Conservation (phyloP, 2,329 filamentous ascomycete species). For the Cladosporium velox region DNA sequence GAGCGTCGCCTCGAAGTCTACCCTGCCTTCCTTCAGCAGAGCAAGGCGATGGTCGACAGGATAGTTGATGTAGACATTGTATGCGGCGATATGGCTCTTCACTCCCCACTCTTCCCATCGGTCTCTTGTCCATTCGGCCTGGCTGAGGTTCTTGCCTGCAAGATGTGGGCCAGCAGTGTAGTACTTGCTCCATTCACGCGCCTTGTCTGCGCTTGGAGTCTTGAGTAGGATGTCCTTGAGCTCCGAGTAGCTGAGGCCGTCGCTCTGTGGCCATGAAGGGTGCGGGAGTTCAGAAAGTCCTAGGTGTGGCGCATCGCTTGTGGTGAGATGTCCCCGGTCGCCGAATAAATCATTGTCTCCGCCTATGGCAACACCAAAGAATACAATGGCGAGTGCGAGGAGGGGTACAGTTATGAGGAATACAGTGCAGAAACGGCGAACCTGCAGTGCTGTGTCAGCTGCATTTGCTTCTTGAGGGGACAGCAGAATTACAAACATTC, state of each 20-base stretch:
- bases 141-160: conserved; percentile 54
- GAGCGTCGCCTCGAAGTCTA: conserved; percentile 60
- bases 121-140: conserved; percentile 54
- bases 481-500: conserved; percentile 28
- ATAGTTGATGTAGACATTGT: conserved; percentile 56
- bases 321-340: conserved; percentile 33
- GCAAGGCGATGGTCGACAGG: conserved; percentile 51
- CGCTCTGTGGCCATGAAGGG: conserved; percentile 44
- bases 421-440: conserved; percentile 68
- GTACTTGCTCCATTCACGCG: conserved; percentile 52
- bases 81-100: conserved; percentile 48
- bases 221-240: conserved; percentile 56
- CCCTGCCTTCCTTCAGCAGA: conserved; percentile 42
- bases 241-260: conserved; percentile 55
- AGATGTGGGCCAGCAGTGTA: conserved; percentile 55
- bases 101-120: conserved; percentile 53
- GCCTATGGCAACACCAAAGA: conserved; percentile 43
- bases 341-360: conserved; percentile 38
- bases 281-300: conserved; percentile 34
- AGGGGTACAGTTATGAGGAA: conserved; percentile 46
- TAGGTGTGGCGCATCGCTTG: not conserved
- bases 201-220: conserved; percentile 57
- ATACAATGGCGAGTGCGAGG: conserved; percentile 40
- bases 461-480: not conserved
- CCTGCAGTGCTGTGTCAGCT: conserved; percentile 29